Evolutionary conservation across 2,329 filamentous ascomycete species (phyloP).

Genomic region (Exutisphaerella laricina): DNA sequence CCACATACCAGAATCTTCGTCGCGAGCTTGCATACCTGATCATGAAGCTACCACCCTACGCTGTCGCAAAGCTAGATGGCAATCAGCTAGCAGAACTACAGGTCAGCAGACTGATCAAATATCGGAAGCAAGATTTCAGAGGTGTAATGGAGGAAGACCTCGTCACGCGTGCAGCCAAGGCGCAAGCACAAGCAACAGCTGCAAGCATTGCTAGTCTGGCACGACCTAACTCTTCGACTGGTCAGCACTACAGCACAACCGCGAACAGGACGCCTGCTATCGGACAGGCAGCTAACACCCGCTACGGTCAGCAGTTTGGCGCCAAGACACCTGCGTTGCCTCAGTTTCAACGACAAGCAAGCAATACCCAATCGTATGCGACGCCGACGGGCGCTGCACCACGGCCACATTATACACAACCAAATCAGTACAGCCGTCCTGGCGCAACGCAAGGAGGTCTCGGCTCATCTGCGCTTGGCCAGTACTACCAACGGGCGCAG

Average conservation of each 20-base stretch:
- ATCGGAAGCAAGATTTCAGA: conserved; percentile 66
- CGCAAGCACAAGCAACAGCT: conserved; percentile 31
- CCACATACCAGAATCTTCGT: conserved; percentile 66
- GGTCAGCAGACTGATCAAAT: conserved; percentile 70
- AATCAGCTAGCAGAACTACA: conserved; percentile 78
- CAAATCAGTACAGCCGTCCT: conserved; percentile 28
- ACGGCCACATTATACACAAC: conserved; percentile 20
- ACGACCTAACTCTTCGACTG: conserved; percentile 26
- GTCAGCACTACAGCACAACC: conserved; percentile 32
- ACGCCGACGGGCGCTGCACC: conserved; percentile 23
- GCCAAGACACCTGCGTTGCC: conserved; percentile 25
- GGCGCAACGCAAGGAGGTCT: conserved; percentile 17
- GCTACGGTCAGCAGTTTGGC: conserved; percentile 30
- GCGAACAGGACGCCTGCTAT: conserved; percentile 32
- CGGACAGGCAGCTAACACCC: conserved; percentile 32
- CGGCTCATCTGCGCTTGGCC: conserved; percentile 20
- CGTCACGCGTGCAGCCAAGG: conserved; percentile 40
- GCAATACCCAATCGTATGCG: conserved; percentile 25
- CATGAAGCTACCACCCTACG: conserved; percentile 71
- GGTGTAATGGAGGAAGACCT: conserved; percentile 84
- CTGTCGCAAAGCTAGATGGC: conserved; percentile 78
- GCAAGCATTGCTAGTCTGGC: conserved; percentile 28
- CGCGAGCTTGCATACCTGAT: conserved; percentile 69
- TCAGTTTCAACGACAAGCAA: conserved; percentile 27
- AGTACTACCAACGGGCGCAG: conserved; percentile 24